Conservation (phyloP, 2,329 filamentous ascomycete species). For the Paracoccidioides brasiliensis region DNA sequence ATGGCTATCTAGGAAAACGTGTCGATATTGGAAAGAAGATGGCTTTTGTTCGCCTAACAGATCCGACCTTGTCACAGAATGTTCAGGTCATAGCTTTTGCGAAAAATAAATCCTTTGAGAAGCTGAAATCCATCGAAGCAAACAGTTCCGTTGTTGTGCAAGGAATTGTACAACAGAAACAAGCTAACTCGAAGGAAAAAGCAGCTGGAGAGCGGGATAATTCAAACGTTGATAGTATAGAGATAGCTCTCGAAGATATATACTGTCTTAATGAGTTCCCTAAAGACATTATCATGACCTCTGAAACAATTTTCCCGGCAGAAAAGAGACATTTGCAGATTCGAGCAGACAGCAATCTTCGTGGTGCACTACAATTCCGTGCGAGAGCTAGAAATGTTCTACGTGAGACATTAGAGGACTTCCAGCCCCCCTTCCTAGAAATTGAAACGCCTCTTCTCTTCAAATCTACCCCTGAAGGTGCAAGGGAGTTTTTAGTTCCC, state of each 20-base stretch:
- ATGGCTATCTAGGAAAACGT: slow-evolving; percentile 60
- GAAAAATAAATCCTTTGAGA: slow-evolving; percentile 23
- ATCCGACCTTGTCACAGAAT: slow-evolving; percentile 30
- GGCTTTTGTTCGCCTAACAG: slow-evolving; percentile 52
- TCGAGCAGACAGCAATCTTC: slow-evolving; percentile 56
- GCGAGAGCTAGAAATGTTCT: slow-evolving; percentile 44
- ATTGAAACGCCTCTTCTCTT: slow-evolving; percentile 90
- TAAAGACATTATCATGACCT: slow-evolving; percentile 61
- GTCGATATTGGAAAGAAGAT: slow-evolving; percentile 56
- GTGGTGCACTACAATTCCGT: slow-evolving; percentile 58
- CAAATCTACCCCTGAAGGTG: slow-evolving; percentile 94
- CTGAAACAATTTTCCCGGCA: slow-evolving; percentile 59
- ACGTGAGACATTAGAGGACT: slow-evolving; percentile 41
- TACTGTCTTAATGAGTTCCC: slow-evolving; percentile 60
- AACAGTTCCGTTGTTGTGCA: slow-evolving; percentile 44
- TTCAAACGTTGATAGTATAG: slow-evolving; percentile 32
- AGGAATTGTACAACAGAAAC: slow-evolving; percentile 35
- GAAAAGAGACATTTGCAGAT: slow-evolving; percentile 74
- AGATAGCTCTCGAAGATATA: slow-evolving; percentile 51
- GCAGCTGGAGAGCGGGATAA: slow-evolving; percentile 17
- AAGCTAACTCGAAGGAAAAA: slow-evolving; percentile 19
- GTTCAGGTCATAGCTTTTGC: slow-evolving; percentile 39
- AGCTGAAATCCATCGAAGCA: slow-evolving; percentile 33
- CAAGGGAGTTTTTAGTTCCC: slow-evolving; percentile 86
- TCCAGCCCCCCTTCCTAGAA: slow-evolving; percentile 50